phyloP scores from a whole-genome alignment of 1,139 yeast species.

The Geotrichum bryndzae region DNA sequence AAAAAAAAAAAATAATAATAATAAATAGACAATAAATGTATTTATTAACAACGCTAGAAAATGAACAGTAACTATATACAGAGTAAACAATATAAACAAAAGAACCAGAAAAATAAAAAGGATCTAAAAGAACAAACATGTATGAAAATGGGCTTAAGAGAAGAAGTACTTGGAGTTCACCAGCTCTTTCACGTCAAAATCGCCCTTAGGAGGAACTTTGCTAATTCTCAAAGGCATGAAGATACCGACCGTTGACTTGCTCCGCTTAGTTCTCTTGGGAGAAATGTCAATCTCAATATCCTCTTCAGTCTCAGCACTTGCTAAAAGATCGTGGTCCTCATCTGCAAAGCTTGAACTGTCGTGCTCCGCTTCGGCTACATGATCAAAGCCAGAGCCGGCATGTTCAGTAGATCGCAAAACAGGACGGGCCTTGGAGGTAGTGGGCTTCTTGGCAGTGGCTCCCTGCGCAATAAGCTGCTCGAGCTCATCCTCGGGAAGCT shows the following conservation, averaged over 20 bases:
- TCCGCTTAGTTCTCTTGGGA: not conserved
- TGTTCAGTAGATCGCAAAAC: constrained; percentile 32
- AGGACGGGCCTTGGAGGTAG: constrained; percentile 4
- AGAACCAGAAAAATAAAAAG: not conserved
- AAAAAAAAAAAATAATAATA: not conserved
- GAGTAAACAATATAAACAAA: not conserved
- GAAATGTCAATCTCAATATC: constrained; percentile 10
- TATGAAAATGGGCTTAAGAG: constrained; percentile 31
- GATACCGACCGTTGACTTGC: constrained; percentile 28
- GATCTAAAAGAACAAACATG: not conserved
- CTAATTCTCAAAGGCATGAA: constrained; percentile 68
- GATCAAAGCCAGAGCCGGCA: constrained; percentile 34
- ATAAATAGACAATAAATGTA: not conserved
- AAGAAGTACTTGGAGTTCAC: constrained; percentile 78
- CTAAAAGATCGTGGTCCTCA: constrained; percentile 7
- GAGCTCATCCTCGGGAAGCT: constrained; percentile 26
- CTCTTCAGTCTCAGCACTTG: constrained; percentile 19
- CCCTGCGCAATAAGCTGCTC: constrained; percentile 22
- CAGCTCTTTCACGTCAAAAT: constrained; percentile 70
- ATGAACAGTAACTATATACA: not conserved
- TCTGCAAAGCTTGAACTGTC: constrained; percentile 9
- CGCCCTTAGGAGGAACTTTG: constrained; percentile 72
- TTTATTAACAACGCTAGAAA: not conserved
- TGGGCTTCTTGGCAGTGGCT: constrained; percentile 12
- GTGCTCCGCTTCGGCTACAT: constrained; percentile 18